Base-by-base conservation (phyloP, 352 stramenopile genomes). In the Globisporangium carolinianum region DNA sequence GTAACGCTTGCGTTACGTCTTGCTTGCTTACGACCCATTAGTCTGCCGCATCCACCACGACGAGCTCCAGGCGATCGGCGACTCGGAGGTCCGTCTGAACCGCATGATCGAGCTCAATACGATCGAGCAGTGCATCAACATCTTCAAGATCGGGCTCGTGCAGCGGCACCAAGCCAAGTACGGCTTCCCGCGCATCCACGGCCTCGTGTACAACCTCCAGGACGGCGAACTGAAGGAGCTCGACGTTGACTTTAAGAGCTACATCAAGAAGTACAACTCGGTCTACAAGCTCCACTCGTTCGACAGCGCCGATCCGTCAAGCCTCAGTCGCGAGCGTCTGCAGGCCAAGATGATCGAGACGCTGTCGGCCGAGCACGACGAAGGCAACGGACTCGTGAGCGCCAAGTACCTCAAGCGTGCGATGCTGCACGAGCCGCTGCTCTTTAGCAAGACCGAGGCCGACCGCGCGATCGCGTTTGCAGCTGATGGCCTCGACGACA, bases 91-190 rank as follows among this genome's bases (percentile, higher is more conserved):
- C 62, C 85, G 89, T 2, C 65, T 91, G 48, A 78, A 87, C 53
- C 80, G 83, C 60, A 81, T 88, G 54, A 76, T 96, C 38, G 87
- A 95, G 71, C 77, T 96, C 38, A 96, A 95, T 73, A 94, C 86
- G 9, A 76, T 93, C 55, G 87, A 96, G 66, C 87, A 96, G 72
- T 95, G 85, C 63, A 89, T 96, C 57, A 96, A 96, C 70, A 73
- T 96, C 39, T 95, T 93, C 71, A 96, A 96, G 76, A 95, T 94
- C 53, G 86, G 82, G 0, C 69, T 91, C 18, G 86, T 96, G 63
- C 86, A 96, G 77, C 79, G 84, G 53, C 80, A 92, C 67, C 83
- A 94, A 58, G 76, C 79, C 61, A 94, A 94, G 66, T 94, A 92
- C 60, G 86, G 82, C 51, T 94, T 95, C 69, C 86, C 86, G 45